Conservation (phyloP, 495 filamentous ascomycete genomes). For the Neurospora pannonica region DNA sequence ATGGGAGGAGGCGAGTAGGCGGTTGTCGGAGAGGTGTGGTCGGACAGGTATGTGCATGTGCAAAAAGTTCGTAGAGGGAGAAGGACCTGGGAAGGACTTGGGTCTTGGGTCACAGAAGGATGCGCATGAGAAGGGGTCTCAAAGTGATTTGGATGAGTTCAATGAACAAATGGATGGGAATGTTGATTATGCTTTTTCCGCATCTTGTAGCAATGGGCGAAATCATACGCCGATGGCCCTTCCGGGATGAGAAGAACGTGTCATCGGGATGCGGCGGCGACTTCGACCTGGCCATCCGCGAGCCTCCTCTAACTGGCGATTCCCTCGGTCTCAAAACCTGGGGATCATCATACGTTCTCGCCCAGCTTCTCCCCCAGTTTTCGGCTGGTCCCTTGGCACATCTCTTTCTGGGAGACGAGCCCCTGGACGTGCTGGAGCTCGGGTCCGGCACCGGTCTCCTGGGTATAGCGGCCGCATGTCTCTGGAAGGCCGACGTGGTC, state of each 20-base stretch:
- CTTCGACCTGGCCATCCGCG: conserved; percentile 62
- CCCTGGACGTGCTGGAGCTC: conserved; percentile 42
- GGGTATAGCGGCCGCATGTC: conserved; percentile 39
- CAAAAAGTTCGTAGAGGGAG: background rate
- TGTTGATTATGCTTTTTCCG: background rate
- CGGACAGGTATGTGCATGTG: conserved; percentile 37
- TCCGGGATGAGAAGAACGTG: conserved; percentile 26
- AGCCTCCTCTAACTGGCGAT: conserved; percentile 79
- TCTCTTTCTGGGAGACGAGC: conserved; percentile 17
- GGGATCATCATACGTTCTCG: conserved; percentile 79
- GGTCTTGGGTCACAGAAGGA: background rate
- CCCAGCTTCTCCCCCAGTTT: conserved; percentile 54
- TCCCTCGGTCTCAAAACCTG: conserved; percentile 89
- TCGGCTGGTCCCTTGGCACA: conserved; percentile 25
- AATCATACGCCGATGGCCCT: conserved; percentile 63
- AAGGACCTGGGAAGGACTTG: background rate
- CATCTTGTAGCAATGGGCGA: conserved; percentile 63
- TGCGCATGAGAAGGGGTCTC: too few relatives aligned
- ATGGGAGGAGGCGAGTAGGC: conserved; percentile 67
- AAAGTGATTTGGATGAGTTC: too few relatives aligned
- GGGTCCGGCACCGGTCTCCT: conserved; percentile 58
- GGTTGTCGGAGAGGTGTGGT: conserved; percentile 78
- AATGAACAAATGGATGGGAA: too few relatives aligned
- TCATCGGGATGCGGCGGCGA: background rate
- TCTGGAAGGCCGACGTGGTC: conserved; percentile 31